phyloP scores from a whole-genome alignment of 345 rosid genomes.

The Stellera chamaejasme region DNA sequence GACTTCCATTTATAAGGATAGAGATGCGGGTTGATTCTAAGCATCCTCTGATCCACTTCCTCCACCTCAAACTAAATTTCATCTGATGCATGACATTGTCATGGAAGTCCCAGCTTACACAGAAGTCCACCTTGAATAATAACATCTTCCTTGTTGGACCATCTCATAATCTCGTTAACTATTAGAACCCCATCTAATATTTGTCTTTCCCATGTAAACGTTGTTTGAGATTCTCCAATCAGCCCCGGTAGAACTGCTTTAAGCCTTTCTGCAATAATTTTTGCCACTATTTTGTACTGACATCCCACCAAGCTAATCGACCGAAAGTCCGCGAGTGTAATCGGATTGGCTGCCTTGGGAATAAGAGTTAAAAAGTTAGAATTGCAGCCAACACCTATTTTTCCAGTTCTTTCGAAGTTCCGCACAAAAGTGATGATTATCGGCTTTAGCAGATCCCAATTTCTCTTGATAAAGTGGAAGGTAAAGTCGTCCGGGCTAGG shows the following conservation, averaged over 20 bases:
- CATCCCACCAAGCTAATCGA: not conserved
- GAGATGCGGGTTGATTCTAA: not conserved
- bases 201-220: not conserved
- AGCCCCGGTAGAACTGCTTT: not conserved
- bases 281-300: not conserved
- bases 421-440: too few species aligned
- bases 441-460: too few species aligned
- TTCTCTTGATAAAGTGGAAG: too few species aligned
- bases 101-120: not conserved
- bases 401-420: too few species aligned
- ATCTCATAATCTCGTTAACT: not conserved
- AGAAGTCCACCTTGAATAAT: not conserved
- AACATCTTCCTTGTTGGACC: not conserved
- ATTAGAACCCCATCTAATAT: not conserved
- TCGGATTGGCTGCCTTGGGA: not conserved
- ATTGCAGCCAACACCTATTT: not conserved
- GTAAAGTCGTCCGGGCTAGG: too few species aligned
- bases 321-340: not conserved
- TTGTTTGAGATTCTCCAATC: not conserved
- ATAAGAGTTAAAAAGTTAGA: not conserved
- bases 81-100: not conserved
- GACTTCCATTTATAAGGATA: not conserved
- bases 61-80: not conserved
- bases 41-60: not conserved
- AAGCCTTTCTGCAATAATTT: not conserved